phyloP scores from a whole-genome alignment of 2,329 filamentous ascomycete species.

The Lachnum nothofagi region DNA sequence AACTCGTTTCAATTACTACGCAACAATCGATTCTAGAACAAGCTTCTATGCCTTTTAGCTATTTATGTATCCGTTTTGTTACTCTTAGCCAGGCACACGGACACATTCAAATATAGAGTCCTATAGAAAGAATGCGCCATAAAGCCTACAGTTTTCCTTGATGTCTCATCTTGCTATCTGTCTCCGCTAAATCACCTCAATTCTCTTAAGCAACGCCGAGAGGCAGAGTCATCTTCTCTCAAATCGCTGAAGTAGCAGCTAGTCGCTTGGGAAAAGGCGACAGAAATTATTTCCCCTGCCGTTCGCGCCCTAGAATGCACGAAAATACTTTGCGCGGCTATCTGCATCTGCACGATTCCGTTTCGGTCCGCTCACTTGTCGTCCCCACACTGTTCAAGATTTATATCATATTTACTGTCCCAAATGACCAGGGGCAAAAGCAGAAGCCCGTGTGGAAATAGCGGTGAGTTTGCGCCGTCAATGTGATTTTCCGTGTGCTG shows the following conservation, averaged over 20 bases:
- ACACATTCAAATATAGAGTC: not conserved
- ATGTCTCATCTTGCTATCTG: not conserved
- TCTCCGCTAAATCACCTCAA: not conserved
- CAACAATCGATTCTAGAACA: not conserved
- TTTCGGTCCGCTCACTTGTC: slow-evolving; percentile 12
- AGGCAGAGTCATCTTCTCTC: slow-evolving; percentile 1
- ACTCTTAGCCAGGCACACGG: not conserved
- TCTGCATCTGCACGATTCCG: slow-evolving; percentile 21
- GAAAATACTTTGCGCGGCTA: slow-evolving; percentile 13
- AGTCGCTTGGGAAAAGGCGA: slow-evolving; percentile 13
- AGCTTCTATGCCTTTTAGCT: not conserved
- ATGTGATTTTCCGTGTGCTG: not conserved
- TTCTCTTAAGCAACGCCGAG: slow-evolving; percentile 6
- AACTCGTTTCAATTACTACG: not conserved
- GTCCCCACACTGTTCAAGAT: slow-evolving; percentile 8
- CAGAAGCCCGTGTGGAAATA: slow-evolving; percentile 16
- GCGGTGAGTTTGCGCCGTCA: slow-evolving; percentile 15
- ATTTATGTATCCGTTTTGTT: not conserved
- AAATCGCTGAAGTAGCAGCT: not conserved
- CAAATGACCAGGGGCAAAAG: slow-evolving; percentile 11
- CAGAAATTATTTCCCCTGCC: slow-evolving; percentile 11
- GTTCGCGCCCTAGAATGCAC: slow-evolving; percentile 7
- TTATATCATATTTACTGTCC: slow-evolving; percentile 12
- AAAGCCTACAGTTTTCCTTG: not conserved
- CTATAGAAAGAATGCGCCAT: not conserved